Conservation (phyloP, 2,329 filamentous ascomycete species). For the Thermothelomyces thermophilus region DNA sequence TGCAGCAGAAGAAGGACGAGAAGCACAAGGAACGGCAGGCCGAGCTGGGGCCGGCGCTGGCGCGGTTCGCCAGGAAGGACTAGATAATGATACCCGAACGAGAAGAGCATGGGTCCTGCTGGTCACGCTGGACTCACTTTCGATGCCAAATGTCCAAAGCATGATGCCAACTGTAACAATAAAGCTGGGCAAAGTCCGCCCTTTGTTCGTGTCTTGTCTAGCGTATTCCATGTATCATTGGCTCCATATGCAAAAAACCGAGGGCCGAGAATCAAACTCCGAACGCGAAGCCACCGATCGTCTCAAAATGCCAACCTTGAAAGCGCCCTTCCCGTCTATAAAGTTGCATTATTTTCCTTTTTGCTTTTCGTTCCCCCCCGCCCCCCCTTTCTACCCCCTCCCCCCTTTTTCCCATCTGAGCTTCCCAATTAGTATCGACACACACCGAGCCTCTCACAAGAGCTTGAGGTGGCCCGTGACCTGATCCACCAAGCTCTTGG, state of each 20-base stretch:
- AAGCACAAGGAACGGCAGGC: conserved; percentile 57
- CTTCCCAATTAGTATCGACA: no score
- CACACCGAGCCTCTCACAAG: conserved; percentile 54
- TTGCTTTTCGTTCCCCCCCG: no score
- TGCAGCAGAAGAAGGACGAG: conserved; percentile 59
- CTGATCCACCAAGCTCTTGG: conserved; percentile 78
- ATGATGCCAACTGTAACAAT: no score
- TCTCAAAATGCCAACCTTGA: neutral
- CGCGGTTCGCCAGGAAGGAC: conserved; percentile 73
- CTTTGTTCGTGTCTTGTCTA: no score
- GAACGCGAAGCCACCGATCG: neutral
- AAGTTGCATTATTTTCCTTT: no score
- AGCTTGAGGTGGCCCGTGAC: conserved; percentile 82
- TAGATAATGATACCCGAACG: conserved; percentile 32
- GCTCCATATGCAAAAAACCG: no score
- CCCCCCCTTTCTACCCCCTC: no score
- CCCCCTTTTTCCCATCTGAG: no score
- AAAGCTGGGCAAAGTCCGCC: no score
- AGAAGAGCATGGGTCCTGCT: neutral
- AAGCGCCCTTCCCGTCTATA: neutral
- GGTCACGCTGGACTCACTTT: neutral
- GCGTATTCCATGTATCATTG: no score
- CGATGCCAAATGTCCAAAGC: neutral
- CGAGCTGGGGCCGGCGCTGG: conserved; percentile 78
- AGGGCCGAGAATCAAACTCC: neutral